Evolutionary conservation across 768 basidiomycete species (phyloP).

Genomic region (Trametes coccinea): DNA sequence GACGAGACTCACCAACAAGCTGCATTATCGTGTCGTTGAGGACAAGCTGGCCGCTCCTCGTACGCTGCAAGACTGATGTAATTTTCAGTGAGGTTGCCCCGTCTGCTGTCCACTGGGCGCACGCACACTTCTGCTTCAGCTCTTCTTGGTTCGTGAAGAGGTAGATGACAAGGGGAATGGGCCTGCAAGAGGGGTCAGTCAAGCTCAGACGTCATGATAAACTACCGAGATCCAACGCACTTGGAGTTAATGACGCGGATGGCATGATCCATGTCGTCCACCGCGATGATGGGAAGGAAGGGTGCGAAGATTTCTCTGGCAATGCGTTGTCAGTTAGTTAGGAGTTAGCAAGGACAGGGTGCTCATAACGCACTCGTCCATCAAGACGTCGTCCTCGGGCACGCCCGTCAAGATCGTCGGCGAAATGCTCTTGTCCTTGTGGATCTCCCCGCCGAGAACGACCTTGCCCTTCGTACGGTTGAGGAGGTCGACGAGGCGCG

Average conservation of each 20-base stretch:
- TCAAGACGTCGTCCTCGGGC: constrained; percentile 51
- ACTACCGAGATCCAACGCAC: constrained; percentile 35
- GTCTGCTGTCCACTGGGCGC: neutral
- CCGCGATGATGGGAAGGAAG: constrained; percentile 59
- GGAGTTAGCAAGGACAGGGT: too few relatives aligned
- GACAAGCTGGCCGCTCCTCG: constrained; percentile 55
- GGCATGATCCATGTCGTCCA: constrained; percentile 56
- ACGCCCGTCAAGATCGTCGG: constrained; percentile 63
- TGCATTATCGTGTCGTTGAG: constrained; percentile 66
- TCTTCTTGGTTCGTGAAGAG: constrained; percentile 54
- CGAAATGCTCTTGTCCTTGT: constrained; percentile 49
- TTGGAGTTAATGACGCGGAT: constrained; percentile 53
- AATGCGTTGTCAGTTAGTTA: neutral
- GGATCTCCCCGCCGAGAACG: constrained; percentile 51
- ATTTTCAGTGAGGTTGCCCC: neutral
- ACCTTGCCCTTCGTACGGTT: constrained; percentile 55
- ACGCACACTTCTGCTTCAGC: constrained; percentile 31
- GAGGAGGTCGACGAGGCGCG: constrained; percentile 53
- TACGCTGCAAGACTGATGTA: constrained; percentile 50
- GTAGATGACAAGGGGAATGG: constrained; percentile 63
- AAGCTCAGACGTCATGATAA: neutral
- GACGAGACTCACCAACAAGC: constrained; percentile 45
- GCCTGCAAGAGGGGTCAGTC: constrained; percentile 34
- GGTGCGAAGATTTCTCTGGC: constrained; percentile 75
- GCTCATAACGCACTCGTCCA: constrained; percentile 50